phyloP scores from a whole-genome alignment of 2,329 filamentous ascomycete genomes.

The Epichloe gansuensis region DNA sequence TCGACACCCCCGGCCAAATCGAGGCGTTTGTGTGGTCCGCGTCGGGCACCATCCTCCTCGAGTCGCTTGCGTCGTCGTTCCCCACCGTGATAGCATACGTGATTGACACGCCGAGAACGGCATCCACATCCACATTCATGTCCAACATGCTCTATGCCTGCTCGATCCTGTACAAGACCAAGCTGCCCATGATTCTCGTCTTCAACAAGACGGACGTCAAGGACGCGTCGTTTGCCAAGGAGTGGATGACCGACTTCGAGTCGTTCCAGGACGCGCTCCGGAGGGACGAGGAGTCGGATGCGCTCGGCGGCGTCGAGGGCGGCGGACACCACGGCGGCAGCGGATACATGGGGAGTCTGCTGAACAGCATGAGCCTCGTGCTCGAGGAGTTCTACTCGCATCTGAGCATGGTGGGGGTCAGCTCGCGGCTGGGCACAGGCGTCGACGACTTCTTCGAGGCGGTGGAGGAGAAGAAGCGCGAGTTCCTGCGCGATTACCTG shows the following conservation, averaged over 20 bases:
- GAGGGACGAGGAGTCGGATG: conserved; percentile 66
- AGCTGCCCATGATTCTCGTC: conserved; percentile 94
- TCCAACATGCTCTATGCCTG: conserved; percentile 99
- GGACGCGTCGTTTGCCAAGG: conserved; percentile 79
- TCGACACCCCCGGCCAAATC: conserved; percentile 95
- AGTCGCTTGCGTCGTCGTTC: conserved; percentile 84
- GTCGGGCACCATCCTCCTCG: conserved; percentile 84
- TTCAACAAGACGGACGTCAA: conserved; percentile 99
- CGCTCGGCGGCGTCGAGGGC: conserved; percentile 61
- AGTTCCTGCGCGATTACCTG: conserved; percentile 83
- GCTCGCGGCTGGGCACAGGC: conserved; percentile 81
- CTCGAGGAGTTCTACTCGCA: conserved; percentile 96
- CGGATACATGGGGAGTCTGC: conserved; percentile 89
- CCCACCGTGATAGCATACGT: conserved; percentile 96
- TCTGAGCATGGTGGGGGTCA: conserved; percentile 84
- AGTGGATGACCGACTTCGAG: conserved; percentile 99
- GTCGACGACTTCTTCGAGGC: conserved; percentile 90
- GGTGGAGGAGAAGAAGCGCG: conserved; percentile 72
- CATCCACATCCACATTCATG: conserved; percentile 96
- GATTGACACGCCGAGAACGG: conserved; percentile 89
- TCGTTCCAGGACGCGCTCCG: conserved; percentile 80
- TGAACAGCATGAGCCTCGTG: conserved; percentile 97
- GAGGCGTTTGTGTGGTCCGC: conserved; percentile 99
- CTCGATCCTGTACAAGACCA: conserved; percentile 97
- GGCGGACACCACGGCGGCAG: conserved; percentile 60